Evolutionary conservation across 208 protist species (phyloP).

Genomic region (Entamoeba dispar): DNA sequence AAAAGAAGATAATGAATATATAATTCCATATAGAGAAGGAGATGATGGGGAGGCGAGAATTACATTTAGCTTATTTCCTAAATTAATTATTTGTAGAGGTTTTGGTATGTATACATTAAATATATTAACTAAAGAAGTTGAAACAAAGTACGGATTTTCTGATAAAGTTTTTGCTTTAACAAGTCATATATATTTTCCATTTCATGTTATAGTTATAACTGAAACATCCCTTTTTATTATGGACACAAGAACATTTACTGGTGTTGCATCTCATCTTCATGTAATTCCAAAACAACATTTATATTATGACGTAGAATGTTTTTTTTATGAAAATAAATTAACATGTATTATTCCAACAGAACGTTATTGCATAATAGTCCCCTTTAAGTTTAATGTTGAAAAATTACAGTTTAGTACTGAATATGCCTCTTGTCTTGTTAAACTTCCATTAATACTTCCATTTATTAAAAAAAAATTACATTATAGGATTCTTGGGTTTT

Average conservation of each 20-base stretch:
- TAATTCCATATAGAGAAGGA: background rate
- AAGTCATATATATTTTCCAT: background rate
- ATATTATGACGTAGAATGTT: background rate
- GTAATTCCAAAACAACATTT: background rate
- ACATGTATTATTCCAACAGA: background rate
- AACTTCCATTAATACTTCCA: background rate
- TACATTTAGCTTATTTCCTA: background rate
- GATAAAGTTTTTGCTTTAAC: background rate
- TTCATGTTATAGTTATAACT: background rate
- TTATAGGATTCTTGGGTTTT: background rate
- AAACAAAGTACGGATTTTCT: background rate
- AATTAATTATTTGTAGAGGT: background rate
- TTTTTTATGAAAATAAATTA: background rate
- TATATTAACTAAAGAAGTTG: background rate
- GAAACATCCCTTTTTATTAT: background rate
- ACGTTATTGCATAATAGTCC: background rate
- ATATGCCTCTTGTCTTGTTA: background rate
- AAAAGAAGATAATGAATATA: background rate
- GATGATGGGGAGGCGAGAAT: background rate
- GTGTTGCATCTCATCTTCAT: background rate
- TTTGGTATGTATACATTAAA: background rate
- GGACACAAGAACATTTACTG: background rate
- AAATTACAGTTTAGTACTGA: background rate
- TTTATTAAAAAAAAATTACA: background rate
- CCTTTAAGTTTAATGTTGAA: background rate